A percentile compares a stretch with the other conserved stretches of the same genome.
Conservation (phyloP, 179 eudicot species). For the Spinacia oleracea region DNA sequence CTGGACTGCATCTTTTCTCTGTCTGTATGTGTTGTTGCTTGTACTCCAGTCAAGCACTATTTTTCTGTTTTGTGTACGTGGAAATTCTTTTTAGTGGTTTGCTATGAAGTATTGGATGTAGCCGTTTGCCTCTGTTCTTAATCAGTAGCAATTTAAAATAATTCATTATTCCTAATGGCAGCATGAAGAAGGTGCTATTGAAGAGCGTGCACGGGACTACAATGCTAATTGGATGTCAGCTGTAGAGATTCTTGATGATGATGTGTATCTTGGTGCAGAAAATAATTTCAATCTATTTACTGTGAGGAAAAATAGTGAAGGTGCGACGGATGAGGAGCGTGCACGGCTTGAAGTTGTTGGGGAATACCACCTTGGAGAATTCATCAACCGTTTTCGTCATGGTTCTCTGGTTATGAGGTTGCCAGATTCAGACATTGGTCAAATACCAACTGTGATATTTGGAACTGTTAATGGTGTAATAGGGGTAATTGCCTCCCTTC, state of each 20-base stretch:
- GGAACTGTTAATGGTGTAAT: slow-evolving; percentile 95
- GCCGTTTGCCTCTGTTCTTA: background rate
- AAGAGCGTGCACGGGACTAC: slow-evolving; percentile 98
- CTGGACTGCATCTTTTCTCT: background rate
- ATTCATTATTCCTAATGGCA: slow-evolving; percentile 32
- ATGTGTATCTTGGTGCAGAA: slow-evolving; percentile 85
- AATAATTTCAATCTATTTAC: slow-evolving; percentile 91
- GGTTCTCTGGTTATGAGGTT: slow-evolving; percentile 98
- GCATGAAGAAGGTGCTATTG: slow-evolving; percentile 99
- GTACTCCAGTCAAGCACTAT: background rate
- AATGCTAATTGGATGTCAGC: slow-evolving; percentile 99
- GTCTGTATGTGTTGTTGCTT: slow-evolving; percentile 2
- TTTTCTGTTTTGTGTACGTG: background rate
- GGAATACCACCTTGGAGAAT: slow-evolving; percentile 97
- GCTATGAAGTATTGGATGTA: background rate
- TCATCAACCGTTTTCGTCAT: slow-evolving; percentile 83
- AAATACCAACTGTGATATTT: slow-evolving; percentile 86
- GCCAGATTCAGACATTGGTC: slow-evolving; percentile 92
- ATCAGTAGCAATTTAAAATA: background rate
- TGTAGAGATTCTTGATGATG: slow-evolving; percentile 94
- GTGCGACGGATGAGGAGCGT: slow-evolving; percentile 96
- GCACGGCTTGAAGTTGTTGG: slow-evolving; percentile 98
- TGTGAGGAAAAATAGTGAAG: slow-evolving; percentile 89
- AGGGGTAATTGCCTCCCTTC: slow-evolving; percentile 93
- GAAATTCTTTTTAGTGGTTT: background rate